Conservation (phyloP, 2,329 filamentous ascomycete genomes). For the Aspergillus japonicus region DNA sequence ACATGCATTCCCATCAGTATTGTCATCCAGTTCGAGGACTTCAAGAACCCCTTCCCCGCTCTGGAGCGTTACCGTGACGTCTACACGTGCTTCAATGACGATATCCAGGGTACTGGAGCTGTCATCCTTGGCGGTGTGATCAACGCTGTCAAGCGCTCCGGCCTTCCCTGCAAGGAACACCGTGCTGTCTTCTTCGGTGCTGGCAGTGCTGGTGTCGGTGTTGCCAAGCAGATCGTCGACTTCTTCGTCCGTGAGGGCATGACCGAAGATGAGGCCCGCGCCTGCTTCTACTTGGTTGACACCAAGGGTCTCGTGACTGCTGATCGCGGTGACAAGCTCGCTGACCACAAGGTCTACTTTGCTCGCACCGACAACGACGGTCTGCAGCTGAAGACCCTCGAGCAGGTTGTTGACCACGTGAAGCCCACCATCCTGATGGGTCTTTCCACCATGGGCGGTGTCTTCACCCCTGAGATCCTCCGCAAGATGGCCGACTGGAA, state of each 20-base stretch:
- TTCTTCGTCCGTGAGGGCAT: slow-evolving; percentile 93
- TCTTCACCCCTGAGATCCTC: slow-evolving; percentile 87
- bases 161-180: slow-evolving; percentile 83
- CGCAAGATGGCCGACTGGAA: slow-evolving; percentile 63
- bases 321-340: slow-evolving; percentile 90
- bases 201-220: slow-evolving; percentile 91
- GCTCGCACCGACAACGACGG: slow-evolving; percentile 64
- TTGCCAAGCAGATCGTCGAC: slow-evolving; percentile 95
- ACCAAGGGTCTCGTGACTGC: slow-evolving; percentile 91
- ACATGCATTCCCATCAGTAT: slow-evolving; percentile 48
- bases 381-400: slow-evolving; percentile 70
- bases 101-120: slow-evolving; percentile 95
- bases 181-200: slow-evolving; percentile 94
- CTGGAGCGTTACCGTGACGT: slow-evolving; percentile 82
- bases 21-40: slow-evolving; percentile 93
- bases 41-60: slow-evolving; percentile 95
- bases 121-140: slow-evolving; percentile 85
- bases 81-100: slow-evolving; percentile 97
- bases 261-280: slow-evolving; percentile 79
- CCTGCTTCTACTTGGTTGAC: slow-evolving; percentile 97
- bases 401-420: slow-evolving; percentile 91
- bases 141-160: slow-evolving; percentile 76
- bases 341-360: slow-evolving; percentile 78
- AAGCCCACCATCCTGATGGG: slow-evolving; percentile 93
- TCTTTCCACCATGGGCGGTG: slow-evolving; percentile 87